These are phyloP conservation scores for Knufia fluminis DNA, from an alignment of 2,329 filamentous ascomycete species.

Conservation along the genomic window DNA sequence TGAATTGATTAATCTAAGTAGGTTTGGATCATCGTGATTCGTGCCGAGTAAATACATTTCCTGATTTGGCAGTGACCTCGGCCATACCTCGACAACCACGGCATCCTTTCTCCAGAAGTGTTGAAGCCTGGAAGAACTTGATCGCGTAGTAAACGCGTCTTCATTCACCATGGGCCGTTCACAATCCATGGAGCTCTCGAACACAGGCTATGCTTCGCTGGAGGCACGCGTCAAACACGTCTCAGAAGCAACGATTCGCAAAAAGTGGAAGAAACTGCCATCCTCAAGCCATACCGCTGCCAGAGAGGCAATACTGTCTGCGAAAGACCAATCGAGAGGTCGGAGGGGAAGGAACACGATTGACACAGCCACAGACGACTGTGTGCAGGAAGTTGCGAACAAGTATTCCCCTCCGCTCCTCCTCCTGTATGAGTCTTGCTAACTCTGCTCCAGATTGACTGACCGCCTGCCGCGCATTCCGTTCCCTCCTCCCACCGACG, in stretches of 20 bases:
- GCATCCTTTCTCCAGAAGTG: neutral
- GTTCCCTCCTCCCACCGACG: slow-evolving; percentile 10
- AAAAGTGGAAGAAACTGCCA: slow-evolving; percentile 11
- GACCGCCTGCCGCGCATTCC: slow-evolving; percentile 9
- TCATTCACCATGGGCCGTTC: neutral
- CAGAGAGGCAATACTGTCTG: slow-evolving; percentile 4
- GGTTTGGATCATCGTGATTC: no score
- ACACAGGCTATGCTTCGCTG: slow-evolving; percentile 1
- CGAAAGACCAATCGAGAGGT: slow-evolving; percentile 4
- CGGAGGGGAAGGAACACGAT: neutral
- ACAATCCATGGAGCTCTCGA: neutral
- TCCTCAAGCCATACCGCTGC: slow-evolving; percentile 2
- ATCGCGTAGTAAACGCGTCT: neutral
- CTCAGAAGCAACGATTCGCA: slow-evolving; percentile 12
- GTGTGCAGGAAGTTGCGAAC: slow-evolving; percentile 7
- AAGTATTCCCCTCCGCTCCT: neutral
- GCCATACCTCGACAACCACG: neutral
- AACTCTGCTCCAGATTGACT: slow-evolving; percentile 2
- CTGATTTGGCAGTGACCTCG: neutral
- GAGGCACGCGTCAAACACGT: slow-evolving; percentile 5
- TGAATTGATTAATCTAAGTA: no score
- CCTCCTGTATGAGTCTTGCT: neutral
- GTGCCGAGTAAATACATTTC: neutral
- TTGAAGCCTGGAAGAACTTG: neutral
- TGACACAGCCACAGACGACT: slow-evolving; percentile 4